Percentiles rank a stretch among this genome's conserved stretches.
These are phyloP conservation scores for Myotisia sp. DNA, from an alignment of 2,329 filamentous ascomycete genomes.

Conservation along the genomic window DNA sequence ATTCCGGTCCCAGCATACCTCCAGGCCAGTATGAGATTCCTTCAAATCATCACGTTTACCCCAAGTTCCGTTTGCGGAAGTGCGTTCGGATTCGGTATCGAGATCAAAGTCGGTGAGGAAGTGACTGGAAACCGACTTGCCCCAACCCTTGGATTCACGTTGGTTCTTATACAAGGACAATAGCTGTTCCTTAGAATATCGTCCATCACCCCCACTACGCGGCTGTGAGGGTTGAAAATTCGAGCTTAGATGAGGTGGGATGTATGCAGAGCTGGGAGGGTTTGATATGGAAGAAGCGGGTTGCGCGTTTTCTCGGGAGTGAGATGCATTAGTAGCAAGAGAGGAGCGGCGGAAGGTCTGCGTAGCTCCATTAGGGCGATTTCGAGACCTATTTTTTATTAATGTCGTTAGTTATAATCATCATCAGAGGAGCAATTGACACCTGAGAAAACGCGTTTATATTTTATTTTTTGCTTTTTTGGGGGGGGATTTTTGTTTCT, in stretches of 20 bases:
- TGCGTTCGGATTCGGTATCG: slow-evolving; percentile 53
- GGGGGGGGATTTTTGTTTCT: too few species aligned
- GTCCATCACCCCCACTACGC: slow-evolving; percentile 41
- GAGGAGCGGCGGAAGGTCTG: slow-evolving; percentile 54
- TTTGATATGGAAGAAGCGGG: slow-evolving; percentile 25
- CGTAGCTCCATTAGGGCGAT: slow-evolving; percentile 49
- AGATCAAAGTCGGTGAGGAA: slow-evolving; percentile 67
- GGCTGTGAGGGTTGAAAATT: slow-evolving; percentile 33
- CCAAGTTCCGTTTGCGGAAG: slow-evolving; percentile 50
- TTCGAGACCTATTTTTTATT: slow-evolving; percentile 47
- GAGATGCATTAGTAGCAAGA: slow-evolving; percentile 41
- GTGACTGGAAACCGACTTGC: slow-evolving; percentile 50
- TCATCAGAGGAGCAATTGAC: too few species aligned
- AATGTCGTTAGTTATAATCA: too few species aligned
- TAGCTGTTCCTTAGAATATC: slow-evolving; percentile 68
- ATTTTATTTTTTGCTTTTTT: too few species aligned
- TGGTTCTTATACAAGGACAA: slow-evolving; percentile 56
- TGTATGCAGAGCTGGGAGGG: slow-evolving; percentile 38
- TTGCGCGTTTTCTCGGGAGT: slow-evolving; percentile 30
- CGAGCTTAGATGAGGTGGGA: slow-evolving; percentile 46
- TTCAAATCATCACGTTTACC: slow-evolving; percentile 63
- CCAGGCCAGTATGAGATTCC: slow-evolving; percentile 63
- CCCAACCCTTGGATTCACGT: slow-evolving; percentile 39
- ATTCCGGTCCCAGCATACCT: slow-evolving; percentile 74
- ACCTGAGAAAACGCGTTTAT: too few species aligned